Evolutionary conservation across 2,329 filamentous ascomycete genomes (phyloP).

Genomic region (Sporothrix mexicana): DNA sequence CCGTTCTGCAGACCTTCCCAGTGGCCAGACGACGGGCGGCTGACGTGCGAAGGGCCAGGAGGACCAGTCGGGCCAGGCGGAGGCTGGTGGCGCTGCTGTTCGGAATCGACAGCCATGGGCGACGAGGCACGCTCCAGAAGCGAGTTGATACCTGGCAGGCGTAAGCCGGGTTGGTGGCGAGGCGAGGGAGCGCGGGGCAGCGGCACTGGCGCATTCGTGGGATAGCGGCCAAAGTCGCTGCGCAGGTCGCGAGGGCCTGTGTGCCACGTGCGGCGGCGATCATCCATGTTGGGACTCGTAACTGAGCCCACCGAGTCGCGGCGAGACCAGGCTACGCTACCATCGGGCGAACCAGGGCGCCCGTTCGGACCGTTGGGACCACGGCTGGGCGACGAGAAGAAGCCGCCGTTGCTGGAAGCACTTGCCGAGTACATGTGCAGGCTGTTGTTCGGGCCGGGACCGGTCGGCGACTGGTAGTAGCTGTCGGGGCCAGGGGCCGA

Average conservation of each 20-base stretch:
- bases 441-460: slow-evolving; percentile 39
- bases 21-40: slow-evolving; percentile 53
- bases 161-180: slow-evolving; percentile 61
- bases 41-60: slow-evolving; percentile 51
- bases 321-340: slow-evolving; percentile 63
- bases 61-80: neutral
- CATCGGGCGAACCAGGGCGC: slow-evolving; percentile 65
- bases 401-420: slow-evolving; percentile 56
- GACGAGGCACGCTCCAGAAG: slow-evolving; percentile 63
- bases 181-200: slow-evolving; percentile 53
- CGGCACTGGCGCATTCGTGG: slow-evolving; percentile 46
- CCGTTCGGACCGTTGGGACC: slow-evolving; percentile 46
- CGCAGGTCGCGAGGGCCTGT: slow-evolving; percentile 72
- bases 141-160: slow-evolving; percentile 88
- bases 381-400: slow-evolving; percentile 61
- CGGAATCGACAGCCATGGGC: slow-evolving; percentile 75
- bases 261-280: slow-evolving; percentile 88
- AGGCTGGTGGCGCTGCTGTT: slow-evolving; percentile 47
- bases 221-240: slow-evolving; percentile 24
- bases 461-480: slow-evolving; percentile 57
- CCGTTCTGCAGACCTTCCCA: slow-evolving; percentile 73
- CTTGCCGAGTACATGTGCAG: slow-evolving; percentile 61
- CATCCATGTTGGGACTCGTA: slow-evolving; percentile 59
- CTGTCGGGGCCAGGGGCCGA: slow-evolving; percentile 48
- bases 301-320: slow-evolving; percentile 66